phyloP scores from a whole-genome alignment of 345 rosid species.

The Toxicodendron radicans region DNA sequence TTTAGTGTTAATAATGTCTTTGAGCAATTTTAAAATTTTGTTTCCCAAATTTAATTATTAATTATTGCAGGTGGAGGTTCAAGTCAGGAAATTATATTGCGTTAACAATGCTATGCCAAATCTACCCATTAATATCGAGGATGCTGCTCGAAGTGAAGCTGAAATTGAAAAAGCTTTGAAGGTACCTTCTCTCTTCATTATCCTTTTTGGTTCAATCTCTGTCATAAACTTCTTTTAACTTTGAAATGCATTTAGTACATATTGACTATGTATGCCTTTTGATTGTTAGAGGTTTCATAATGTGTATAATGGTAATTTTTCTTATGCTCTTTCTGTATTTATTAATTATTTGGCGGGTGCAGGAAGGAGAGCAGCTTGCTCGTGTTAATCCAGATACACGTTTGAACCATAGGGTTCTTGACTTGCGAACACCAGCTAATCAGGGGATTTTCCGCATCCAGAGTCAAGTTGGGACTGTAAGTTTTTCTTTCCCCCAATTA shows the following conservation, averaged over 20 bases:
- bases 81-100: slow-evolving; percentile 59
- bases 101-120: slow-evolving; percentile 53
- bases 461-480: slow-evolving; percentile 48
- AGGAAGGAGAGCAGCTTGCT: slow-evolving; percentile 60
- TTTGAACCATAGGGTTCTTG: slow-evolving; percentile 68
- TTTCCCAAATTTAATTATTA: not conserved
- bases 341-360: slow-evolving; percentile 20
- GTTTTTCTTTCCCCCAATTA: slow-evolving; percentile 4
- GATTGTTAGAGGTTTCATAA: not conserved
- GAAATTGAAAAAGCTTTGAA: slow-evolving; percentile 68
- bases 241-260: not conserved
- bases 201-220: not conserved
- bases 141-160: slow-evolving; percentile 75
- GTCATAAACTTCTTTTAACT: not conserved
- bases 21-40: not conserved
- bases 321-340: not conserved
- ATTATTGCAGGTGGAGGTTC: slow-evolving; percentile 64
- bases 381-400: slow-evolving; percentile 90
- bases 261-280: not conserved
- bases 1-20: not conserved
- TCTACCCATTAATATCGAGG: slow-evolving; percentile 75
- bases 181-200: slow-evolving; percentile 29
- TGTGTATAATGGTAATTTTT: not conserved
- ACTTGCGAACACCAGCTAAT: slow-evolving; percentile 77
- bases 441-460: slow-evolving; percentile 78